Base-by-base conservation (phyloP, 2,329 filamentous ascomycete genomes). In the Fusarium annulatum region DNA sequence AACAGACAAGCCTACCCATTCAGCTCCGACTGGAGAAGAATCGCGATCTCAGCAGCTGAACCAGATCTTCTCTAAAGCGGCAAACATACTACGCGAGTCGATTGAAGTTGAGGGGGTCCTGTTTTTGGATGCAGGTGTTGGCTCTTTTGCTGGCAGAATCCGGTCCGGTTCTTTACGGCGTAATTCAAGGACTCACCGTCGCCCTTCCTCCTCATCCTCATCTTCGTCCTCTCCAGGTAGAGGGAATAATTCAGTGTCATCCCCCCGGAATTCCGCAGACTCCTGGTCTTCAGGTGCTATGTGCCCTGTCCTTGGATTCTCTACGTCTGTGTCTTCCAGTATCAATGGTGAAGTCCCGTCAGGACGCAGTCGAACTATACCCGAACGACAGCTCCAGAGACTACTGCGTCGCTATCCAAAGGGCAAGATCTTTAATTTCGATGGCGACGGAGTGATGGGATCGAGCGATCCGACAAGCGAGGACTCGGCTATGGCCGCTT, bases 381-480 rank as follows among this genome's bases (percentile, higher is more conserved):
- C 68, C 3, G 64, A 74, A 45, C 38, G 34, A 12, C 48, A 69
- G 14, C 42, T 74, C 2, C 68, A 69, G 21, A 72, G n/a, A 16
- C 23, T 74, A 7, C 38, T 74, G 5, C 57, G 81, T 18, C 80
- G 84, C 2, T 85, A 88, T 62, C 86, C 86, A 0, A 75, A 80
- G 15, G 87, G 87, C 0, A 83, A 83, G 49, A 82, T 87, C 3
- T 88, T 87, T 63, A 84, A 82, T 53, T 86, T 85, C 49, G 83
- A 83, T 26, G 78, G 79, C 11, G 73, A 82, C 19, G 85, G 84
- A 1, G 76, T 79, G 16, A 56, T 84, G 1, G 77, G 79, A 15
- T 76, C 79, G 1, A 78, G 77, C 28, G 79, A 83, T 33, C 77
- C 77, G 5, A 79, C 80, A 0, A 78, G 74, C 9, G 79, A 82